Conservation (phyloP, 345 rosid genomes). For the Salix brachista region DNA sequence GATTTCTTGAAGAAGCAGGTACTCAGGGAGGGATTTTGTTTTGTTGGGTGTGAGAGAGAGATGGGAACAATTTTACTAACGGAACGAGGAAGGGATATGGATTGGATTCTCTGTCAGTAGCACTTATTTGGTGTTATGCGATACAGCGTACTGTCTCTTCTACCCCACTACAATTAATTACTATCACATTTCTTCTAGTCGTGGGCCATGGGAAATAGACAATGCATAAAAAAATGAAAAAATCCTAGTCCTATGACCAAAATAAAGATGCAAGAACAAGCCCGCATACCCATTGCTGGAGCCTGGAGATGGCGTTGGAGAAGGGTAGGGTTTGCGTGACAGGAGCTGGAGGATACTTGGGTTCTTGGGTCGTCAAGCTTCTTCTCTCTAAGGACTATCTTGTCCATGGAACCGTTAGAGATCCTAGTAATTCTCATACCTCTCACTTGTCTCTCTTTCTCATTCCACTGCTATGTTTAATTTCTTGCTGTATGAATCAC, state of each 20-base stretch:
- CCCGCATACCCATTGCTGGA: not conserved
- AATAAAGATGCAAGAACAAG: not conserved
- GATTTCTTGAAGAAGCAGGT: not conserved
- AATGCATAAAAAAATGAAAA: not conserved
- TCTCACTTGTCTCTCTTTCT: not conserved
- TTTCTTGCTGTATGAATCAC: too few relatives aligned
- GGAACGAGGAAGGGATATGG: not conserved
- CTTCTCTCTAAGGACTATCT: conserved; percentile 47
- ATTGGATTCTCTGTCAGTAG: not conserved
- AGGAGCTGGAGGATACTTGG: conserved; percentile 61
- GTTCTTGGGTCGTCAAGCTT: conserved; percentile 55
- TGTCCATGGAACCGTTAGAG: conserved; percentile 52
- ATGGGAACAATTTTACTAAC: not conserved
- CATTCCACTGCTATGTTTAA: too few relatives aligned
- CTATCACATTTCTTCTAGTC: too few relatives aligned
- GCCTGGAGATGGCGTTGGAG: conserved; percentile 21
- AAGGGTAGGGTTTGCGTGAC: conserved; percentile 48
- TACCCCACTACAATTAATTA: too few relatives aligned
- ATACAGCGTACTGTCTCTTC: not conserved
- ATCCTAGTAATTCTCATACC: not conserved
- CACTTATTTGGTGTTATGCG: not conserved
- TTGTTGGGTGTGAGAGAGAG: not conserved
- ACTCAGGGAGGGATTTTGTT: not conserved
- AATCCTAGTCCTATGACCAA: not conserved
- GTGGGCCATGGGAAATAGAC: not conserved